Evolutionary conservation across 805 yeast genomes (phyloP).

Genomic region (Wickerhamiella kurtzmanii): DNA sequence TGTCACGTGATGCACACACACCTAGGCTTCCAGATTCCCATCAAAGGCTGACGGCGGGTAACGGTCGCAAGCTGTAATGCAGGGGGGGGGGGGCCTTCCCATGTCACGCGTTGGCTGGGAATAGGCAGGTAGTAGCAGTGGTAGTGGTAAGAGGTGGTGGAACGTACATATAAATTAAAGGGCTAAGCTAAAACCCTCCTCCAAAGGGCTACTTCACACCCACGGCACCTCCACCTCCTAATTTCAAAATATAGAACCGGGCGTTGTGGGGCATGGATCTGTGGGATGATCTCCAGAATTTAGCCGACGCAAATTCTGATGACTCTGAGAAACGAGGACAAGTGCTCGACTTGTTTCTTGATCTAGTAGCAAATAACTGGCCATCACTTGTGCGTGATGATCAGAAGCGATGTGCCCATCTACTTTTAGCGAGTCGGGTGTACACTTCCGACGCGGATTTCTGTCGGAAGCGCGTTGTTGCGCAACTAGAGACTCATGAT

Average conservation of each 20-base stretch:
- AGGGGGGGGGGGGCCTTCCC: no score
- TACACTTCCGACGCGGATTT: conserved; percentile 1
- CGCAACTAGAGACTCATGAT: background rate
- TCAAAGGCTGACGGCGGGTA: no score
- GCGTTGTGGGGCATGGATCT: conserved; percentile 3
- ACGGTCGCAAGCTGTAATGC: no score
- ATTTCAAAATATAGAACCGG: background rate
- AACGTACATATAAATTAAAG: no score
- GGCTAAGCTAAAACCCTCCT: no score
- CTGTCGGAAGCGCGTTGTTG: conserved; percentile 4
- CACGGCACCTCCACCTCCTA: no score
- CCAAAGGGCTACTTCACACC: no score
- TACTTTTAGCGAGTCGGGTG: conserved; percentile 4
- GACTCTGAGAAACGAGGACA: conserved; percentile 4
- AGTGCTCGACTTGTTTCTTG: conserved; percentile 8
- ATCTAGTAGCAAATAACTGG: conserved; percentile 5
- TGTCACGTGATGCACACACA: no score
- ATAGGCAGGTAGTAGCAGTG: no score
- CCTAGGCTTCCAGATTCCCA: no score
- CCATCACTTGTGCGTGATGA: conserved; percentile 1
- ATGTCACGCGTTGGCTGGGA: no score
- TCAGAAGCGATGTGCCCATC: conserved; percentile 2
- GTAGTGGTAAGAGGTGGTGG: no score
- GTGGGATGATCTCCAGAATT: conserved; percentile 7
- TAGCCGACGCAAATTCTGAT: conserved; percentile 1